phyloP scores from a whole-genome alignment of 2,329 filamentous ascomycete species.

The Botrytis elliptica region DNA sequence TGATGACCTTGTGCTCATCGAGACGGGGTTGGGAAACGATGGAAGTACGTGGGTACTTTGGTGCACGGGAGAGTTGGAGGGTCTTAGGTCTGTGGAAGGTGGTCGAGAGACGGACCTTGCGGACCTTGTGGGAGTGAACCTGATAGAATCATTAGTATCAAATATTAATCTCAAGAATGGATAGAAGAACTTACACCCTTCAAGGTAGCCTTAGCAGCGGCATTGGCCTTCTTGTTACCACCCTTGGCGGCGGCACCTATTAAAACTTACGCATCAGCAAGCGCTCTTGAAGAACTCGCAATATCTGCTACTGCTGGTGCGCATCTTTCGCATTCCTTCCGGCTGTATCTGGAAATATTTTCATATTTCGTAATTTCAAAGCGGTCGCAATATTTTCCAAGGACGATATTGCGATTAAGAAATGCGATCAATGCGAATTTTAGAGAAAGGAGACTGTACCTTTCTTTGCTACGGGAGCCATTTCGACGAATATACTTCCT shows the following conservation, averaged over 20 bases:
- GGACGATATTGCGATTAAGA: slow-evolving; percentile 23
- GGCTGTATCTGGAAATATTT: slow-evolving; percentile 16
- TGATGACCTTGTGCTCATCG: slow-evolving; percentile 95
- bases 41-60: slow-evolving; percentile 97
- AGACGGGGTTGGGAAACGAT: slow-evolving; percentile 86
- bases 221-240: slow-evolving; percentile 80
- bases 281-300: slow-evolving; percentile 71
- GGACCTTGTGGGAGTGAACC: slow-evolving; percentile 79
- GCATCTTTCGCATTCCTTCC: slow-evolving; percentile 30
- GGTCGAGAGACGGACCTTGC: slow-evolving; percentile 88
- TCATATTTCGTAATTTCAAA: slow-evolving; percentile 24
- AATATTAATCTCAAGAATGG: slow-evolving; percentile 43
- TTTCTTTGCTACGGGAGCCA: slow-evolving; percentile 40
- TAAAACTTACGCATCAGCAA: slow-evolving; percentile 63
- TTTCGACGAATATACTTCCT: slow-evolving; percentile 34
- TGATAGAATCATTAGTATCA: slow-evolving; percentile 41
- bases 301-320: slow-evolving; percentile 68
- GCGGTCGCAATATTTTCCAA: slow-evolving; percentile 26
- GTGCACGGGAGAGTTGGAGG: slow-evolving; percentile 81
- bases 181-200: slow-evolving; percentile 73
- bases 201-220: slow-evolving; percentile 93
- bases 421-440: slow-evolving; percentile 20
- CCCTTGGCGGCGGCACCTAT: slow-evolving; percentile 56
- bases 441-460: slow-evolving; percentile 37
- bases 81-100: slow-evolving; percentile 99